Conservation (phyloP, 164 flowering plant species). For the Vitis amurensis region DNA sequence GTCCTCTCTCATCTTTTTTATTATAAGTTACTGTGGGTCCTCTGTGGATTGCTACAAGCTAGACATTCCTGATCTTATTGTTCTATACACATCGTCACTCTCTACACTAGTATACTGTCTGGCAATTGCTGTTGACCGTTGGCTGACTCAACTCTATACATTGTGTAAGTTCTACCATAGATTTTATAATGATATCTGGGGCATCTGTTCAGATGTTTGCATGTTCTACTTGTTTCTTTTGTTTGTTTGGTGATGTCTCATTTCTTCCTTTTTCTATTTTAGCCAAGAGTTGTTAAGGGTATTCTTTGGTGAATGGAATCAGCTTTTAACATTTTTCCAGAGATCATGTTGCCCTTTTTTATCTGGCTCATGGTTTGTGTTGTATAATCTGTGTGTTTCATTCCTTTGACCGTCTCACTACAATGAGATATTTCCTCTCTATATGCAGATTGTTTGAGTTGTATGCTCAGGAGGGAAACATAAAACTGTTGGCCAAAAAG, state of each 20-base stretch:
- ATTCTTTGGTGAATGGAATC: neutral
- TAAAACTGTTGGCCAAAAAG: slow-evolving; percentile 57
- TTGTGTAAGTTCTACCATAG: no score
- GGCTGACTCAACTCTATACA: no score
- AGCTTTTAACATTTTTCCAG: no score
- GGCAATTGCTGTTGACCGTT: no score
- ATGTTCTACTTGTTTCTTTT: no score
- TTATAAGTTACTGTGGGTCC: no score
- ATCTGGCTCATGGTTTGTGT: neutral
- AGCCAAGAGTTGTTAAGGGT: neutral
- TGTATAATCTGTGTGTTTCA: neutral
- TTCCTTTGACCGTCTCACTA: neutral
- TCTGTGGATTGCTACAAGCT: no score
- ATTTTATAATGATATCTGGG: no score
- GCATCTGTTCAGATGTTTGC: neutral
- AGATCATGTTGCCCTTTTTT: neutral
- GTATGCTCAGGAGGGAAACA: slow-evolving; percentile 37
- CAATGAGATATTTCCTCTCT: neutral
- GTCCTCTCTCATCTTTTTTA: no score
- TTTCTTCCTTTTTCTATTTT: neutral
- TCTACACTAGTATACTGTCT: no score
- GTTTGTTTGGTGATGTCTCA: neutral
- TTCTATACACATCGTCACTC: no score
- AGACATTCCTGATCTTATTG: no score
- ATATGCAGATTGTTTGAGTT: slow-evolving; percentile 69